Percentiles rank a stretch among this genome's conserved stretches.
These are phyloP conservation scores for Penicillium argentinense DNA, from an alignment of 495 filamentous ascomycete genomes.

Conservation along the genomic window DNA sequence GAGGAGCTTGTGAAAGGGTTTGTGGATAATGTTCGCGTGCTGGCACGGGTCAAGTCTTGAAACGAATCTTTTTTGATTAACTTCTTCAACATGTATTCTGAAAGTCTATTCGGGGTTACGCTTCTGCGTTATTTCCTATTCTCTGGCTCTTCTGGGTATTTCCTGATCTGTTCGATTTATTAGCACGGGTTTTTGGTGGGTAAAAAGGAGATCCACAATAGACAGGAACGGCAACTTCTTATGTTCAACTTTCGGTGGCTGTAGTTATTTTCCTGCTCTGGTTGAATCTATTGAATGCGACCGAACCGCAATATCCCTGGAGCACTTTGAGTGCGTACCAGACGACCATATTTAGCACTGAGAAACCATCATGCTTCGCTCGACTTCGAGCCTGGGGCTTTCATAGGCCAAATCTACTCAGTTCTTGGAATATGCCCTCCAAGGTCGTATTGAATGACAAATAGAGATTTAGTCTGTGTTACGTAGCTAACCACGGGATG, in stretches of 20 bases:
- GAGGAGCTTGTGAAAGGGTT: constrained; percentile 75
- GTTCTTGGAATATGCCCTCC: too few relatives aligned
- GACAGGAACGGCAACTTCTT: constrained; percentile 1
- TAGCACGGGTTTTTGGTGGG: constrained; percentile 12
- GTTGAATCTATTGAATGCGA: too few relatives aligned
- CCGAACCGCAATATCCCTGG: too few relatives aligned
- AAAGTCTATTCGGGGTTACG: constrained; percentile 3
- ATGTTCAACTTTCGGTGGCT: background rate
- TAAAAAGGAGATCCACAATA: constrained; percentile 2
- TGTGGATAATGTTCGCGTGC: constrained; percentile 75
- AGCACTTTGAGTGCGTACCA: too few relatives aligned
- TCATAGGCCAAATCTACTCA: too few relatives aligned
- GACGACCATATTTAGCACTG: too few relatives aligned
- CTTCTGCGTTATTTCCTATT: constrained; percentile 1
- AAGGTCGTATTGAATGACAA: too few relatives aligned
- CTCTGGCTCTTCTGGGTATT: background rate
- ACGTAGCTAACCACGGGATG: too few relatives aligned
- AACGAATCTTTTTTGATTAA: constrained; percentile 8
- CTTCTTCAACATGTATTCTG: constrained; percentile 26
- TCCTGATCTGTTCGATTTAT: constrained; percentile 13
- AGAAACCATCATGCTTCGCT: too few relatives aligned
- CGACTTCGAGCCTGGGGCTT: too few relatives aligned
- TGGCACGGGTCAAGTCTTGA: constrained; percentile 55
- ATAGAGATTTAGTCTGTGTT: too few relatives aligned
- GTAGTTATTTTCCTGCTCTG: too few relatives aligned